phyloP scores from a whole-genome alignment of 257 asterid species.

The Solanum verrucosum region DNA sequence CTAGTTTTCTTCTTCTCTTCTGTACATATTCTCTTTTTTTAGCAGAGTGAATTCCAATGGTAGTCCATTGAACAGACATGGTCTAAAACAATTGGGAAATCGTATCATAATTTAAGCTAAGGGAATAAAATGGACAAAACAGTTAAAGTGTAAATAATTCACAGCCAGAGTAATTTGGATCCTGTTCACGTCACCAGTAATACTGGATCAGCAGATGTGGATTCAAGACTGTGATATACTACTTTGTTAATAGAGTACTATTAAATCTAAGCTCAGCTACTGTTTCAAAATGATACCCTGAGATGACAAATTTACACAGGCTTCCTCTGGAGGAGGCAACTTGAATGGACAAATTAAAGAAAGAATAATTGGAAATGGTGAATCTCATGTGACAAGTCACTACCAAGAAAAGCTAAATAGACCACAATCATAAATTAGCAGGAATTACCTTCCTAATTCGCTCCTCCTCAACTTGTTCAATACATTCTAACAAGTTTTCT shows the following conservation, averaged over 20 bases:
- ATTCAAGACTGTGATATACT: not conserved
- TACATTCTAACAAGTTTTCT: slow-evolving; percentile 72
- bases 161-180: not conserved
- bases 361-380: not conserved
- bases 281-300: not conserved
- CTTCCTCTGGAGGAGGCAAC: not conserved
- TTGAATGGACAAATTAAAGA: not conserved
- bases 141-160: not conserved
- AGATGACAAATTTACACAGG: not conserved
- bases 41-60: not conserved
- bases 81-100: not conserved
- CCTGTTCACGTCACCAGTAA: not conserved
- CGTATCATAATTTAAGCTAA: not conserved
- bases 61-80: not conserved
- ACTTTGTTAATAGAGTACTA: not conserved
- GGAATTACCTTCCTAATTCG: slow-evolving; percentile 62
- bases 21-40: not conserved
- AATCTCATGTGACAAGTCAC: not conserved
- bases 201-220: not conserved
- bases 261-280: not conserved
- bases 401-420: not conserved
- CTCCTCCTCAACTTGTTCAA: slow-evolving; percentile 71
- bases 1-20: not conserved
- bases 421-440: slow-evolving; percentile 6
- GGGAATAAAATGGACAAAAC: not conserved